Evolutionary conservation across 768 basidiomycete genomes (phyloP).

Genomic region (Lentinula edodes): DNA sequence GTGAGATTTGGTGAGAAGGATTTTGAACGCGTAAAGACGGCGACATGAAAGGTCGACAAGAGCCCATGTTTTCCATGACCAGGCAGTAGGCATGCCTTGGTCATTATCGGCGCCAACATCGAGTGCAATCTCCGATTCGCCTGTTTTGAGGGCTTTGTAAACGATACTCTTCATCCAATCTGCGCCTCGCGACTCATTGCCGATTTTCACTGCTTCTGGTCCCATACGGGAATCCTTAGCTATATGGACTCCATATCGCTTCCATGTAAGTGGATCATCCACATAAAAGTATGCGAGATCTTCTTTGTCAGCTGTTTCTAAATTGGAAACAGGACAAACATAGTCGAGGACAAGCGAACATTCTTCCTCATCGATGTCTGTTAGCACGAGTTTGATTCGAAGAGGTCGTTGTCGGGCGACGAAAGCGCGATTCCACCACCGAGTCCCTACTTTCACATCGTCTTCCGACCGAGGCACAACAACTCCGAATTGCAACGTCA

Average conservation of each 20-base stretch:
- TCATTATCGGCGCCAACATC: constrained; percentile 21
- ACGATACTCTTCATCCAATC: constrained; percentile 26
- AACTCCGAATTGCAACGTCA: constrained; percentile 22
- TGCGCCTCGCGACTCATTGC: constrained; percentile 15
- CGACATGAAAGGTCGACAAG: constrained; percentile 34
- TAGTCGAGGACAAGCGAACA: constrained; percentile 34
- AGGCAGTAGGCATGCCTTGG: constrained; percentile 16
- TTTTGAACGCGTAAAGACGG: constrained; percentile 34
- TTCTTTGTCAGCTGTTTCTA: constrained; percentile 20
- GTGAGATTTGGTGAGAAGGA: constrained; percentile 25
- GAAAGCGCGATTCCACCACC: constrained; percentile 30
- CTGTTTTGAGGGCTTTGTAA: constrained; percentile 29
- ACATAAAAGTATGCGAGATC: constrained; percentile 30
- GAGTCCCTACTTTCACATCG: constrained; percentile 21
- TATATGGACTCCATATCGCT: constrained; percentile 22
- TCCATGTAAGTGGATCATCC: constrained; percentile 23
- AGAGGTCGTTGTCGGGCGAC: constrained; percentile 27
- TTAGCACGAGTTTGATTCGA: constrained; percentile 28
- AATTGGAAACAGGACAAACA: constrained; percentile 21
- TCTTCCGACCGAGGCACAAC: constrained; percentile 27
- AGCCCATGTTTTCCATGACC: constrained; percentile 33
- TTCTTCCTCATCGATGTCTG: constrained; percentile 33
- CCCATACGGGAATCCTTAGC: constrained; percentile 10
- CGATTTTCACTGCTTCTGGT: constrained; percentile 17
- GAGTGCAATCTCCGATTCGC: constrained; percentile 31